A percentile compares a stretch with the other conserved stretches of the same genome.
Evolutionary conservation across 176 grass and related monocot genomes (phyloP).

Genomic region (Zoysia pacifica): DNA sequence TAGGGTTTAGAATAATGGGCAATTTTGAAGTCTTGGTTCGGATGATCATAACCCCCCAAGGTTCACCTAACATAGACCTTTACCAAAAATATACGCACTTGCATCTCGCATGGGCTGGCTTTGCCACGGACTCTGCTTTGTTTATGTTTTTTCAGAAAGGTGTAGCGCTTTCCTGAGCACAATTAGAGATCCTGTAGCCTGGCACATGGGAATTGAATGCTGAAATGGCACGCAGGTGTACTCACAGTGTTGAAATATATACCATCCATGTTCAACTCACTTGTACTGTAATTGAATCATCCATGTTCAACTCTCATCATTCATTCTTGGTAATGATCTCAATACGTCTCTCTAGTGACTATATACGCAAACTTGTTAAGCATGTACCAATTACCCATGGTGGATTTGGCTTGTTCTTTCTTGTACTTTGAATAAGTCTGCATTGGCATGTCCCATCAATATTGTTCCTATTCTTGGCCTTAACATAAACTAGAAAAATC

Average conservation of each 20-base stretch:
- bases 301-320: conserved; percentile 60
- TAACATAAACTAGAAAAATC: neutral
- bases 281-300: conserved; percentile 48
- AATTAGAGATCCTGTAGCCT: conserved; percentile 61
- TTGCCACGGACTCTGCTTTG: conserved; percentile 49
- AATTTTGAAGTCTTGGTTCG: conserved; percentile 28
- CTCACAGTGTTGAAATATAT: conserved; percentile 40
- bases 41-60: conserved; percentile 50
- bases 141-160: conserved; percentile 66
- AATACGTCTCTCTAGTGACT: conserved; percentile 42
- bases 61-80: conserved; percentile 70
- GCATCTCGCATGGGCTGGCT: conserved; percentile 62
- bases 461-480: conserved; percentile 7
- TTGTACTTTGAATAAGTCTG: conserved; percentile 40
- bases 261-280: conserved; percentile 25
- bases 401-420: conserved; percentile 35
- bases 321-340: conserved; percentile 58
- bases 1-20: conserved; percentile 47
- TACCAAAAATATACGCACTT: conserved; percentile 63
- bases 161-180: conserved; percentile 57
- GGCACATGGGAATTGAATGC: conserved; percentile 58
- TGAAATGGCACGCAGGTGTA: conserved; percentile 47
- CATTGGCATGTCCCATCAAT: conserved; percentile 31
- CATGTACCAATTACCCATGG: conserved; percentile 53
- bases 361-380: conserved; percentile 53